Conservation (phyloP, 2,329 filamentous ascomycete species). For the Pseudogymnoascus sp. region DNA sequence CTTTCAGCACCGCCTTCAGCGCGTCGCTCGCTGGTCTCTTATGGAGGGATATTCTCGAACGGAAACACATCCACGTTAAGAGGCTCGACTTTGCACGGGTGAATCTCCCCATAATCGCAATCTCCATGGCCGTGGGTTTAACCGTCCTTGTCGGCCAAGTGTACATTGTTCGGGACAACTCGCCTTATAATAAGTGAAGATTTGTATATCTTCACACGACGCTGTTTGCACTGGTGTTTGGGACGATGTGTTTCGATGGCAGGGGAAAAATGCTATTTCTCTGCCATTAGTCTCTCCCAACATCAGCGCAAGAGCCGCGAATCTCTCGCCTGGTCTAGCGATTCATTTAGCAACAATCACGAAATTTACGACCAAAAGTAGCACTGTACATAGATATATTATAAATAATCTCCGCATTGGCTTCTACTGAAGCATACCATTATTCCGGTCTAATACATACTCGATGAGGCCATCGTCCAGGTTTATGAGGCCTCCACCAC, state of each 20-base stretch:
- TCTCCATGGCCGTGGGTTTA: conserved; percentile 58
- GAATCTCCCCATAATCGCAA: conserved; percentile 63
- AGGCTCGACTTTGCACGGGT: conserved; percentile 58
- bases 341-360: neutral
- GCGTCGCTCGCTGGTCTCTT: conserved; percentile 63
- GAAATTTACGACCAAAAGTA: neutral
- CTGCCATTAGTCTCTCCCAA: neutral
- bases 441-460: neutral
- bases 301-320: neutral
- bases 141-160: conserved; percentile 54
- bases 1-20: conserved; percentile 64
- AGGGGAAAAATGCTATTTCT: neutral
- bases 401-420: neutral
- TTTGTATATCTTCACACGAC: neutral
- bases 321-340: neutral
- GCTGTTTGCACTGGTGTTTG: neutral
- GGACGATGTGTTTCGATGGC: neutral
- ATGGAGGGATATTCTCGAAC: conserved; percentile 60
- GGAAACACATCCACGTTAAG: conserved; percentile 60
- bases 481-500: neutral
- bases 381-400: neutral
- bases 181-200: conserved; percentile 20
- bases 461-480: neutral
- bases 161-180: conserved; percentile 44
- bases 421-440: neutral